These are phyloP conservation scores for Aspergillus carlsbadensis DNA, from an alignment of 495 filamentous ascomycete genomes.

Conservation along the genomic window DNA sequence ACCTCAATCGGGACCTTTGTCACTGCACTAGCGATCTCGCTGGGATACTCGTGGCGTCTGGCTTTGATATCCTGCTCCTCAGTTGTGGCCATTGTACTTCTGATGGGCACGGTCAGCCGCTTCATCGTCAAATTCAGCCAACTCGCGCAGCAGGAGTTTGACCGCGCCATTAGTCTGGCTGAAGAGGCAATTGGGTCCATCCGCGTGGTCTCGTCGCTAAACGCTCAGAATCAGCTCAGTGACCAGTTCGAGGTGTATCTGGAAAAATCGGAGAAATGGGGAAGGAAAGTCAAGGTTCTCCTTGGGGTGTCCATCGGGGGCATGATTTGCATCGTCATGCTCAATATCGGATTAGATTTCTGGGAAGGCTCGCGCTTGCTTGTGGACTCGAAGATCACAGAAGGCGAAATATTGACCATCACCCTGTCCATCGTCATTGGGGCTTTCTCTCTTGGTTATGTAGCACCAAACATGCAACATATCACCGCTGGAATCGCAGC, in stretches of 20 bases:
- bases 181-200: conserved; percentile 94
- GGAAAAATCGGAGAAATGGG: conserved; percentile 66
- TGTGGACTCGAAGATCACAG: conserved; percentile 53
- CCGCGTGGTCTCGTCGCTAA: conserved; percentile 85
- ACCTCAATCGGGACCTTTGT: conserved; percentile 74
- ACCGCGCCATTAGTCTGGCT: conserved; percentile 77
- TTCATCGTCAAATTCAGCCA: conserved; percentile 73
- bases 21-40: conserved; percentile 85
- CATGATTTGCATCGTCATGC: conserved; percentile 77
- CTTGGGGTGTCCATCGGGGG: conserved; percentile 74
- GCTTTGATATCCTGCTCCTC: conserved; percentile 78
- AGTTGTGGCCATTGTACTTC: conserved; percentile 64
- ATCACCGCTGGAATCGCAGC: conserved; percentile 79
- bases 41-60: conserved; percentile 80
- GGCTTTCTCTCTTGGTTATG: conserved; percentile 87
- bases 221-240: conserved; percentile 83
- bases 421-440: conserved; percentile 88
- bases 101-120: conserved; percentile 72
- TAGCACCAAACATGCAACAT: conserved; percentile 80
- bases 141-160: conserved; percentile 70
- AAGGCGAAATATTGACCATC: conserved; percentile 64
- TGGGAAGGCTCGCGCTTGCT: conserved; percentile 88
- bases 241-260: conserved; percentile 77
- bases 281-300: conserved; percentile 66
- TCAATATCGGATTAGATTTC: conserved; percentile 89